Conservation (phyloP, 106 monocot genomes). For the Hemerocallis citrina region DNA sequence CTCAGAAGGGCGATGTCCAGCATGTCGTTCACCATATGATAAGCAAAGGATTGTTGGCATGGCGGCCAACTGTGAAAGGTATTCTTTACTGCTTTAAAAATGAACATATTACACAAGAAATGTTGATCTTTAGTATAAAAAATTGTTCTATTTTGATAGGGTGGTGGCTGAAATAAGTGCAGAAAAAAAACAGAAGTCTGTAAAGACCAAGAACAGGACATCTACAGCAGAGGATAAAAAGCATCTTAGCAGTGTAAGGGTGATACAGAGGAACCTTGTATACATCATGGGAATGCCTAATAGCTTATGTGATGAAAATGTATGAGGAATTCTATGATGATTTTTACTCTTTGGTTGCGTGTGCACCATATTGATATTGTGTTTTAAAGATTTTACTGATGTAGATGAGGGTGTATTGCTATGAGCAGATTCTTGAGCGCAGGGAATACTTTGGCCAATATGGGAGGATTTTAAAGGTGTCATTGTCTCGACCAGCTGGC, state of each 20-base stretch:
- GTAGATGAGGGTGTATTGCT: neutral
- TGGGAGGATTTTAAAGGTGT: slow-evolving; percentile 82
- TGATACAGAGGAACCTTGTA: slow-evolving; percentile 84
- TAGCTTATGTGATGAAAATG: slow-evolving; percentile 74
- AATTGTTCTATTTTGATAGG: slow-evolving; percentile 15
- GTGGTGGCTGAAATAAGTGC: slow-evolving; percentile 46
- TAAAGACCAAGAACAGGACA: slow-evolving; percentile 44
- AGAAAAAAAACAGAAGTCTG: slow-evolving; percentile 49
- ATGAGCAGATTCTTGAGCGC: slow-evolving; percentile 60
- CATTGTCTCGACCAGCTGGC: slow-evolving; percentile 53
- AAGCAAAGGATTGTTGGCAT: slow-evolving; percentile 69
- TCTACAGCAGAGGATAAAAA: slow-evolving; percentile 48
- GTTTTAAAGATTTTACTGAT: slow-evolving; percentile 1
- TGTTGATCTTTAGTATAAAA: neutral
- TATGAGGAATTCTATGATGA: slow-evolving; percentile 17
- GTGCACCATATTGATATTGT: neutral
- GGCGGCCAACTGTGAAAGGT: slow-evolving; percentile 54
- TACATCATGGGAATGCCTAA: slow-evolving; percentile 86
- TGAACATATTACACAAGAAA: too few relatives aligned
- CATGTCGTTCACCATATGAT: slow-evolving; percentile 67
- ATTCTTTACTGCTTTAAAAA: neutral
- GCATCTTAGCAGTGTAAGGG: slow-evolving; percentile 72
- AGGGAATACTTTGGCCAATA: slow-evolving; percentile 98
- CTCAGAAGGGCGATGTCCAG: slow-evolving; percentile 75
- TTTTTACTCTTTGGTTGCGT: neutral